Evolutionary conservation across 257 asterid species (phyloP).

Genomic region (Ophiorrhiza pumila): DNA sequence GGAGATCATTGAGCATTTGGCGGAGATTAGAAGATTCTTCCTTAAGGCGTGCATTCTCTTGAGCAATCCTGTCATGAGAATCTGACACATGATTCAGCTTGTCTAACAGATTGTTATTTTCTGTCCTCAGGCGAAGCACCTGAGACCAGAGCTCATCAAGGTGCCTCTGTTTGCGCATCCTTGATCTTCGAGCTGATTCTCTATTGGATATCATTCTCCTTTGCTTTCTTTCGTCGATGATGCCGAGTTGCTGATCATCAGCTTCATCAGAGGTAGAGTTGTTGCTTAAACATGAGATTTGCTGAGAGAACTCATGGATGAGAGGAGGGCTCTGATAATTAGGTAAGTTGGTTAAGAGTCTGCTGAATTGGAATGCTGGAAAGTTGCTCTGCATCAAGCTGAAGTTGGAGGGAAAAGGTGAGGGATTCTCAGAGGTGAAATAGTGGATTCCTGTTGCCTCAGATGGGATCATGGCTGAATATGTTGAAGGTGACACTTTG

Average conservation of each 20-base stretch:
- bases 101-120: conserved; percentile 56
- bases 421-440: conserved; percentile 40
- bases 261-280: conserved; percentile 81
- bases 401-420: conserved; percentile 40
- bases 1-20: conserved; percentile 47
- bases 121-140: conserved; percentile 61
- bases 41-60: conserved; percentile 60
- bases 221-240: conserved; percentile 67
- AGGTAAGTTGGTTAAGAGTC: conserved; percentile 32
- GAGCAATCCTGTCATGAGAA: conserved; percentile 49
- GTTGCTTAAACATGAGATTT: conserved; percentile 39
- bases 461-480: conserved; percentile 49
- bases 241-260: conserved; percentile 47
- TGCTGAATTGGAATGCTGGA: conserved; percentile 39
- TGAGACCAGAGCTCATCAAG: conserved; percentile 85
- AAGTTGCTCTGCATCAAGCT: conserved; percentile 37
- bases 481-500: conserved; percentile 14
- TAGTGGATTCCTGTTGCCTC: conserved; percentile 49
- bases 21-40: conserved; percentile 73
- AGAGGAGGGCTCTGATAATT: conserved; percentile 28
- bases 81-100: conserved; percentile 52
- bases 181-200: conserved; percentile 84
- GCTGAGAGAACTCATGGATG: conserved; percentile 34
- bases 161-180: conserved; percentile 92
- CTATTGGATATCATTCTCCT: conserved; percentile 88